Evolutionary conservation across 306 rosid genomes (phyloP), one percentile per base, ranked within the genome.

Genomic region (Biancaea sappan): DNA sequence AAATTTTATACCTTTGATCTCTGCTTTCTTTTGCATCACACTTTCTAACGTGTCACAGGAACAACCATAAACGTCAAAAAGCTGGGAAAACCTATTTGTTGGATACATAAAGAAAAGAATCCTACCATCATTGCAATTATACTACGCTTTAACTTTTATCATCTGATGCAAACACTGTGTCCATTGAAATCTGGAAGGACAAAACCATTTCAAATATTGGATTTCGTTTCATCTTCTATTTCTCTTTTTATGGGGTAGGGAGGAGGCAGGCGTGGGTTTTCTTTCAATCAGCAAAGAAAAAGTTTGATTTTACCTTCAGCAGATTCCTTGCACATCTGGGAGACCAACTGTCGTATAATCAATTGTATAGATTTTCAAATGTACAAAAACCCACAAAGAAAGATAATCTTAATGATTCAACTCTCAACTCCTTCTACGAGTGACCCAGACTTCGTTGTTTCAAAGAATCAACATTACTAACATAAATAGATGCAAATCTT

Each of bases 1-100:
- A 41, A 72, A 31, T 47, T 32, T 46, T 6, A 50, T 81, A 66
- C 83, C 69, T 79, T 71, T 71, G 78, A 41, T 60, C 47, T 50
- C 67, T 52, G 32, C 46, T 58, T 66, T 76, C 74, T 60, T 76
- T 68, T 8, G 25, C 31, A 32, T 63, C 79, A 76, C 59, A 76
- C 35, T 60, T 52, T 67, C 66, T 72, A 61, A 61, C 74, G 71
- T 72, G 67, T 48, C 72, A 46, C 35, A 74, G 22, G 53, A 78
- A 73, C 24, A 46, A 69, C 59, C 25, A 65, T 47, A 43, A 44
- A 81, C 50, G 29, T 54, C 26, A 37, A 75, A 71, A 54, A 3
- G 66, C 24, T 10, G 25, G 16, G 24, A 58, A 22, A 57, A 14
- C 31, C 65, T 43, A 31, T 3, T 3, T 6, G 37, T 25, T 44